Conservation (phyloP, 306 rosid species). For the Arachis hypogaea region DNA sequence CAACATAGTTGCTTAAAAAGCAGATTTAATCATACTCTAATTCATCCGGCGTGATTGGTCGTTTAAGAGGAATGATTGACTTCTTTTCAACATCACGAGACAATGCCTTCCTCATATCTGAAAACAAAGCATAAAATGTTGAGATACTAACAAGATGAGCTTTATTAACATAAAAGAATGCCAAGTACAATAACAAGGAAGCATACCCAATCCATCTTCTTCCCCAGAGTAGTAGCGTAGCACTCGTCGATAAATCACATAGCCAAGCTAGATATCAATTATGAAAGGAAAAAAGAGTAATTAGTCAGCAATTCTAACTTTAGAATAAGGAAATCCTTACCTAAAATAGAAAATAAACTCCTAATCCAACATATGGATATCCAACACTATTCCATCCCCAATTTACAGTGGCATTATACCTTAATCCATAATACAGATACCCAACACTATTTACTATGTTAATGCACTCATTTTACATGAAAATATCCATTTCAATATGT, state of each 20-base stretch:
- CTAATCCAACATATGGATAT: slow-evolving; percentile 13
- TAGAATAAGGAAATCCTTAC: slow-evolving; percentile 21
- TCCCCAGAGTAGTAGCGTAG: slow-evolving; percentile 95
- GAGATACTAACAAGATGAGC: slow-evolving; percentile 10
- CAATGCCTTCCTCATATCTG: slow-evolving; percentile 99
- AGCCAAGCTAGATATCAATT: slow-evolving; percentile 71
- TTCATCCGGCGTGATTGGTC: slow-evolving; percentile 96
- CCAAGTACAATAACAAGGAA: slow-evolving; percentile 22
- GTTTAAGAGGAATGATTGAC: slow-evolving; percentile 91
- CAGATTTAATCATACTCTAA: slow-evolving; percentile 80
- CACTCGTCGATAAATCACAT: slow-evolving; percentile 94
- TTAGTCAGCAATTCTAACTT: slow-evolving; percentile 31
- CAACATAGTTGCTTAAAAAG: slow-evolving; percentile 39
- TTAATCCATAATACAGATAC: slow-evolving; percentile 1
- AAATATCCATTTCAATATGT: neutral
- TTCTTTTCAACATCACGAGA: slow-evolving; percentile 91
- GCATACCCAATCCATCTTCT: slow-evolving; percentile 95
- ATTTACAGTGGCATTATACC: slow-evolving; percentile 1
- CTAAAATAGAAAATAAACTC: slow-evolving; percentile 26
- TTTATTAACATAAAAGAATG: slow-evolving; percentile 17
- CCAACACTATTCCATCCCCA: neutral
- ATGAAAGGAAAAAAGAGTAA: neutral
- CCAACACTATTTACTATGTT: neutral
- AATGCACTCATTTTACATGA: no score
- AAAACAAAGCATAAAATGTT: slow-evolving; percentile 35